phyloP scores from a whole-genome alignment of 1,284 basidiomycete species.

The Vanrija sp. region DNA sequence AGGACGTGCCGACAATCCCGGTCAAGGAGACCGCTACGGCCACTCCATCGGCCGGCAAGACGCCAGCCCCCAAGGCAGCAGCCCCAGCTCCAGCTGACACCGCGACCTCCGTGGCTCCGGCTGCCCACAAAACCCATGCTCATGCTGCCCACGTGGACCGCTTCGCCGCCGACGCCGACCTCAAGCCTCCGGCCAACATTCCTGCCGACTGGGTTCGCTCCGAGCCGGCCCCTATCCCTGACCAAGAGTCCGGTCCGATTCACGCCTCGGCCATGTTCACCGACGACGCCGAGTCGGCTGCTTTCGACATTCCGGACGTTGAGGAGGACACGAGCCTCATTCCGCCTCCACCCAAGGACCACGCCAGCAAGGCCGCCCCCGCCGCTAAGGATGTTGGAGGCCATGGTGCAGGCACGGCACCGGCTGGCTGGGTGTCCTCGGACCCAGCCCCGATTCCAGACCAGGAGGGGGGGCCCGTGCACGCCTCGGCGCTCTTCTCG shows the following conservation, averaged over 20 bases:
- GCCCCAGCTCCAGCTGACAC: not conserved
- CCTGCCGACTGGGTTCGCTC: not conserved
- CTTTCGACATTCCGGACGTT: not conserved
- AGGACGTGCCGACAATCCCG: too few relatives aligned
- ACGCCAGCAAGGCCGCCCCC: not conserved
- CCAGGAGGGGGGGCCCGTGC: not conserved
- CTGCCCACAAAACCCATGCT: conserved; percentile 1
- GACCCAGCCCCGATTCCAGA: not conserved
- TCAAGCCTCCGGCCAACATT: not conserved
- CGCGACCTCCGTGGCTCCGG: conserved; percentile 1
- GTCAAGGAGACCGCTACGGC: too few relatives aligned
- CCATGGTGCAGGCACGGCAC: not conserved
- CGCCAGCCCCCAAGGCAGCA: not conserved
- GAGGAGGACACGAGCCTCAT: not conserved
- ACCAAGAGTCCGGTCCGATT: not conserved
- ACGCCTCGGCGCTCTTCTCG: conserved; percentile 8
- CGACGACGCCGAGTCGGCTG: not conserved
- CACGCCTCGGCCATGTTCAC: too few relatives aligned
- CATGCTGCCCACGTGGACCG: not conserved
- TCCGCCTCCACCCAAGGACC: not conserved
- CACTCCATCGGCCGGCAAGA: too few relatives aligned
- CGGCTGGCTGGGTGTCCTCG: not conserved
- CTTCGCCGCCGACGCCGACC: not conserved
- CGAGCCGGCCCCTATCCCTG: not conserved
- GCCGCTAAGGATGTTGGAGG: not conserved